phyloP scores from a whole-genome alignment of 176 grass and related monocot species.

The Dactylis glomerata region DNA sequence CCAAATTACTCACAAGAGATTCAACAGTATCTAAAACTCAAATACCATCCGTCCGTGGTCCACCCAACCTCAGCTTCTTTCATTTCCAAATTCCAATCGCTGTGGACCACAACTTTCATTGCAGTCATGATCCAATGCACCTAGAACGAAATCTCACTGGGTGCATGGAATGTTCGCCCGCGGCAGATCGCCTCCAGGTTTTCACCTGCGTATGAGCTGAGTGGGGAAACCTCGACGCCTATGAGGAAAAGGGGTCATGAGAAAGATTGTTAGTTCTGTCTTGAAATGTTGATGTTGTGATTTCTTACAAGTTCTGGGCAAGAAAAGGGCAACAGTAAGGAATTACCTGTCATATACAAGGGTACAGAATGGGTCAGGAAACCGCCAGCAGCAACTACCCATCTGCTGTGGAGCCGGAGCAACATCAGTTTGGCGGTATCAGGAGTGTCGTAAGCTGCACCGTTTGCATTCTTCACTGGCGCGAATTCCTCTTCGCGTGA shows the following conservation, averaged over 20 bases:
- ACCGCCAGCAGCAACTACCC: constrained; percentile 95
- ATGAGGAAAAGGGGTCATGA: background rate
- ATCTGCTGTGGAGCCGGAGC: constrained; percentile 95
- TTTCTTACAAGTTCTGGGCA: background rate
- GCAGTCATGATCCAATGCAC: background rate
- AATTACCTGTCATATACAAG: constrained; percentile 89
- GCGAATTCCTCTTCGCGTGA: constrained; percentile 94
- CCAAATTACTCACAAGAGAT: too few relatives aligned
- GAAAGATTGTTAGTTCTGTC: background rate
- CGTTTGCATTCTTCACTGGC: constrained; percentile 93
- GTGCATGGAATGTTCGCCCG: constrained; percentile 82
- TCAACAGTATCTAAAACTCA: too few relatives aligned
- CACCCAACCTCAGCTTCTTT: too few relatives aligned
- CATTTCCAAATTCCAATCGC: too few relatives aligned
- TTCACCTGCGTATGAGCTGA: constrained; percentile 72
- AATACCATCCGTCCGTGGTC: too few relatives aligned
- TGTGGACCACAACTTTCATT: too few relatives aligned
- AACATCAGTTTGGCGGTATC: constrained; percentile 82
- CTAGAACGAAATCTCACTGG: constrained; percentile 80
- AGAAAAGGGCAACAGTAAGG: background rate
- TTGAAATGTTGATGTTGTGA: background rate
- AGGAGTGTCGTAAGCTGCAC: constrained; percentile 80
- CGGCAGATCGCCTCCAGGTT: constrained; percentile 89
- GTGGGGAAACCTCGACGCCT: constrained; percentile 89
- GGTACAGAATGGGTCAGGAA: constrained; percentile 96